Base-by-base conservation (phyloP, 805 yeast species). In the Cyberlindnera mississippiensis region DNA sequence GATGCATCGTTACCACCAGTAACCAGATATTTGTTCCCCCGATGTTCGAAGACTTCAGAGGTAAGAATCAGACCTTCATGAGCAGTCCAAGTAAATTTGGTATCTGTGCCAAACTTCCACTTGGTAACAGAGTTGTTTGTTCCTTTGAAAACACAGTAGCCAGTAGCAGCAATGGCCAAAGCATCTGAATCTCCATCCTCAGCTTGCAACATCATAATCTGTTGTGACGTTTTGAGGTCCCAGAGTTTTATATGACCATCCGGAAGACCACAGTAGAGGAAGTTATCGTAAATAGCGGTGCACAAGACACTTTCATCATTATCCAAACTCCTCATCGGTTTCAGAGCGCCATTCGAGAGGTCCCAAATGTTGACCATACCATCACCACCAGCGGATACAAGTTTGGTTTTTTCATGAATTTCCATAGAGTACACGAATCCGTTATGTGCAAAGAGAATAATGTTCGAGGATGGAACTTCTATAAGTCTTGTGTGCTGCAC, bases 381-480 rank as follows among this genome's bases (percentile, higher is more conserved):
- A 63, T 93, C 98, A 35, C 98, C 98, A 38, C 96, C 95, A 20
- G 95, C 91, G 3, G 85, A 71, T 4, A 82, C 62, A 7, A 85
- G 56, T 9, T 66, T 59, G 29, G 72, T 73, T 3, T 57, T 39
- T 5, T 61, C 51, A 17, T 47, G 45, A 2, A 54, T 40, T 15
- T 40, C 42, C 53, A 86, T 76, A 32, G 89, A 73, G 60, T 90
- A 89, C 11, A 91, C 80, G 52, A 85, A 91, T 13, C 98, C 96
- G 56, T 86, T 79, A 60, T 91, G 99, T 3, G 99, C 97, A 62
- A 86, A 91, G 5, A 79, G 68, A 5, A 85, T 70, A 33, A 80
- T 75, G 56, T 89, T 82, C 16, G 70, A 64, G 4, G 79, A 66
- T 0, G 87, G 85, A 10, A 88, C 75, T 61, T 91, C 89, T 30